Percentiles rank a stretch among this genome's conserved stretches.
phyloP scores from a whole-genome alignment of 768 basidiomycete species.

The Multifurca ochricompacta region DNA sequence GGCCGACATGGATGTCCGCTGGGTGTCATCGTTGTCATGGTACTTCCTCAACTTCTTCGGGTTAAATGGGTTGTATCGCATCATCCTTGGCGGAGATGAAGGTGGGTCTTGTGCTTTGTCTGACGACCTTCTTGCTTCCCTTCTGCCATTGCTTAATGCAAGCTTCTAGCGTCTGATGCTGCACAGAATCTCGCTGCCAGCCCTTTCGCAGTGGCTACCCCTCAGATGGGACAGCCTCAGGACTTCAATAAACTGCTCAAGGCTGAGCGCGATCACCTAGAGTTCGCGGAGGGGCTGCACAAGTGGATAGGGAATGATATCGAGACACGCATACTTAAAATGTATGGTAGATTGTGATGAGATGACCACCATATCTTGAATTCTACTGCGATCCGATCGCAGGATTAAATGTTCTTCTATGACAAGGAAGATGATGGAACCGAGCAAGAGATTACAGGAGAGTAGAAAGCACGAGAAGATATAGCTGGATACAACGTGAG shows the following conservation, averaged over 20 bases:
- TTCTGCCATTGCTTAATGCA: conserved; percentile 16
- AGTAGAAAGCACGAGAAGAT: neutral
- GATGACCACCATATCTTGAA: conserved; percentile 14
- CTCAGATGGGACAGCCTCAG: conserved; percentile 51
- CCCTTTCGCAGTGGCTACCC: conserved; percentile 51
- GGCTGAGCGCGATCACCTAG: conserved; percentile 86
- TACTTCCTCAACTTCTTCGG: conserved; percentile 99
- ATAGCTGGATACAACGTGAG: neutral
- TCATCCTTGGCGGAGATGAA: conserved; percentile 86
- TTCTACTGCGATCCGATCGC: conserved; percentile 1
- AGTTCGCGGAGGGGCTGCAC: conserved; percentile 83
- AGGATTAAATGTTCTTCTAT: neutral
- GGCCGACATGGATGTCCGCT: conserved; percentile 94
- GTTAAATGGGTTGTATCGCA: conserved; percentile 88
- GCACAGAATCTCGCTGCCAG: conserved; percentile 65
- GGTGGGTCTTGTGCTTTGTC: conserved; percentile 40
- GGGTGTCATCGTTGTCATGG: conserved; percentile 99
- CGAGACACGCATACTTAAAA: conserved; percentile 67
- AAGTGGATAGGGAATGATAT: conserved; percentile 76
- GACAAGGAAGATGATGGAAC: neutral
- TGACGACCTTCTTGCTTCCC: conserved; percentile 15
- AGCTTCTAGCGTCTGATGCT: conserved; percentile 60
- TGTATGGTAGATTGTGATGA: conserved; percentile 57
- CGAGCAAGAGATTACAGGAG: neutral
- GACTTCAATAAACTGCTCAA: conserved; percentile 89